Percentiles rank a stretch among this genome's conserved stretches.
Evolutionary conservation across 2,329 filamentous ascomycete genomes (phyloP).

Genomic region (Pseudogymnoascus sp.): DNA sequence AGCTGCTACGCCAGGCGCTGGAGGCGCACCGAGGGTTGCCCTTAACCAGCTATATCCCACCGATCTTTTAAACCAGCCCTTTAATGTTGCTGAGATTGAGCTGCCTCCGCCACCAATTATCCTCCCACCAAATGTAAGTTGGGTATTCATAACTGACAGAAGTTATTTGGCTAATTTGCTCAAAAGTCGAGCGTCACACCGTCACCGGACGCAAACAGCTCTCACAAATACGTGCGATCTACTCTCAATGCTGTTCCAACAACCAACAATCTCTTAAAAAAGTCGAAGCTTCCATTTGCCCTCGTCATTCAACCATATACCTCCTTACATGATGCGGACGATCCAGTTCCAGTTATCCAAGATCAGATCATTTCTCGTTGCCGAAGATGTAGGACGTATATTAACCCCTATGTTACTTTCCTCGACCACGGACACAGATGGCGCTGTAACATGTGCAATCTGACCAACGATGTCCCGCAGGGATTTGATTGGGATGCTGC

Average conservation of each 20-base stretch:
- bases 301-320: conserved; percentile 95
- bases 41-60: conserved; percentile 89
- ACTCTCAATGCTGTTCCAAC: conserved; percentile 91
- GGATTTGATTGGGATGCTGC: conserved; percentile 97
- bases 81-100: conserved; percentile 88
- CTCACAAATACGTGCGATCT: conserved; percentile 87
- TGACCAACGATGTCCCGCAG: conserved; percentile 98
- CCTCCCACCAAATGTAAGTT: conserved; percentile 79
- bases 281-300: conserved; percentile 90
- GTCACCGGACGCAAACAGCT: conserved; percentile 83
- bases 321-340: conserved; percentile 84
- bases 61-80: conserved; percentile 84
- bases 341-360: conserved; percentile 81
- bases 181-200: conserved; percentile 76
- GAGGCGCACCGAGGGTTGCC: conserved; percentile 41
- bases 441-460: conserved; percentile 99
- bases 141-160: not conserved
- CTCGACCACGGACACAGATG: conserved; percentile 94
- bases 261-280: conserved; percentile 86
- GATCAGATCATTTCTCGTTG: conserved; percentile 97
- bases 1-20: conserved; percentile 32
- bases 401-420: conserved; percentile 95
- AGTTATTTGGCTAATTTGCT: conserved; percentile 31
- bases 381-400: conserved; percentile 90
- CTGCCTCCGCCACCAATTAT: conserved; percentile 84